Evolutionary conservation across 192 early-diverging fungal genomes (phyloP).

Genomic region (Podila epicladia): DNA sequence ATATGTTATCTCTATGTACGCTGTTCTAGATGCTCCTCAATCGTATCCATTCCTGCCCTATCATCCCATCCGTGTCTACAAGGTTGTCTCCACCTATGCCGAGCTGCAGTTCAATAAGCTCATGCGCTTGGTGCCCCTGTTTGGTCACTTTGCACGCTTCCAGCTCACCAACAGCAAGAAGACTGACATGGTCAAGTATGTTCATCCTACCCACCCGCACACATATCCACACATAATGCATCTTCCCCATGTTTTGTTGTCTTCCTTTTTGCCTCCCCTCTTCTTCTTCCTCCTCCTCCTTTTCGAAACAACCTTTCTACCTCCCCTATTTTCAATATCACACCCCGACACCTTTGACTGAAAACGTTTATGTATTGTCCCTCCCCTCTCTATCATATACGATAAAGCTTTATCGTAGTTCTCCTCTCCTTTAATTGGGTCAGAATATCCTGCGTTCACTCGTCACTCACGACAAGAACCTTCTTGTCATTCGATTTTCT

Average conservation of each 20-base stretch:
- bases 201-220: not conserved
- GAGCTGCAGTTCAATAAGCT: constrained; percentile 42
- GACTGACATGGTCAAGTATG: constrained; percentile 50
- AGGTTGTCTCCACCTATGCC: constrained; percentile 49
- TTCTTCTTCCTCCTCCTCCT: not conserved
- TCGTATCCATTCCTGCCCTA: constrained; percentile 44
- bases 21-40: constrained; percentile 33
- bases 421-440: too few relatives aligned
- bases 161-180: constrained; percentile 51
- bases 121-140: constrained; percentile 44
- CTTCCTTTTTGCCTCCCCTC: not conserved
- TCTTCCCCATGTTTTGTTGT: not conserved
- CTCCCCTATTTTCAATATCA: not conserved
- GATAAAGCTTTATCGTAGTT: too few relatives aligned
- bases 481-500: not conserved
- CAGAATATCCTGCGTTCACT: not conserved
- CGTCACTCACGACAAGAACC: not conserved
- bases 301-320: not conserved
- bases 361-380: too few relatives aligned
- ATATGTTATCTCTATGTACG: not conserved
- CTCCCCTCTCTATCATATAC: too few relatives aligned
- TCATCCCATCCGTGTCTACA: constrained; percentile 51
- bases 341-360: too few relatives aligned
- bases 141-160: constrained; percentile 51
- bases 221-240: not conserved